A percentile compares a stretch with the other conserved stretches of the same genome.
These are phyloP conservation scores for Fusarium mangiferae DNA, from an alignment of 2,329 filamentous ascomycete species.

Conservation along the genomic window DNA sequence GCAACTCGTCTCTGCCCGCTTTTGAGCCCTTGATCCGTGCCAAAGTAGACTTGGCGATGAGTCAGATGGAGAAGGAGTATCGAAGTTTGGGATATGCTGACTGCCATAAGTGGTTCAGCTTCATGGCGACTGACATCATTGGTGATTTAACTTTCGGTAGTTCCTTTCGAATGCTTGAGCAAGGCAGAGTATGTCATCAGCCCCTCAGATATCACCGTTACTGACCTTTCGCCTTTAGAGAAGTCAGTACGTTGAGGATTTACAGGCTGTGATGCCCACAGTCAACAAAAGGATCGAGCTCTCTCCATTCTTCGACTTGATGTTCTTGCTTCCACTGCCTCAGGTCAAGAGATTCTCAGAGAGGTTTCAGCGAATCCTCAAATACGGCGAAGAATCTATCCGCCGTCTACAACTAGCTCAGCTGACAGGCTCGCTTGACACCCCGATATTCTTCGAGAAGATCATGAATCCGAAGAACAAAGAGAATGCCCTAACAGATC, in stretches of 20 bases:
- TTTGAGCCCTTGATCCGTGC: not conserved
- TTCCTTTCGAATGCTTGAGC: not conserved
- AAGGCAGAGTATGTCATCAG: not conserved
- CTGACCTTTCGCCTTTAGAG: not conserved
- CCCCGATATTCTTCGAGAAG: not conserved
- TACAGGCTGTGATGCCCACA: not conserved
- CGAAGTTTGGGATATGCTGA: not conserved
- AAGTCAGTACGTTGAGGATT: not conserved
- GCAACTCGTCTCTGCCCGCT: not conserved
- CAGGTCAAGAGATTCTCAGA: not conserved
- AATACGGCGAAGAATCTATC: not conserved
- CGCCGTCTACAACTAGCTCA: not conserved
- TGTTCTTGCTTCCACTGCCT: not conserved
- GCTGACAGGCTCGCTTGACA: not conserved
- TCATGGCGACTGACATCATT: constrained; percentile 12
- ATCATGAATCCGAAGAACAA: not conserved
- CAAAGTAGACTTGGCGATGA: not conserved
- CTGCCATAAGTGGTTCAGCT: not conserved
- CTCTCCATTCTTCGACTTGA: not conserved
- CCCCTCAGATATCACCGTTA: fast-evolving
- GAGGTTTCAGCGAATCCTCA: not conserved
- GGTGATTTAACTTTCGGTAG: constrained; percentile 2
- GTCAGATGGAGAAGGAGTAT: not conserved
- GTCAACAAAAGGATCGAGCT: not conserved
- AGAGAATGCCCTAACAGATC: not conserved